Percentiles rank a stretch among this genome's conserved stretches.
Conservation (phyloP, 164 flowering plant genomes). For the Warburgia ugandensis region DNA sequence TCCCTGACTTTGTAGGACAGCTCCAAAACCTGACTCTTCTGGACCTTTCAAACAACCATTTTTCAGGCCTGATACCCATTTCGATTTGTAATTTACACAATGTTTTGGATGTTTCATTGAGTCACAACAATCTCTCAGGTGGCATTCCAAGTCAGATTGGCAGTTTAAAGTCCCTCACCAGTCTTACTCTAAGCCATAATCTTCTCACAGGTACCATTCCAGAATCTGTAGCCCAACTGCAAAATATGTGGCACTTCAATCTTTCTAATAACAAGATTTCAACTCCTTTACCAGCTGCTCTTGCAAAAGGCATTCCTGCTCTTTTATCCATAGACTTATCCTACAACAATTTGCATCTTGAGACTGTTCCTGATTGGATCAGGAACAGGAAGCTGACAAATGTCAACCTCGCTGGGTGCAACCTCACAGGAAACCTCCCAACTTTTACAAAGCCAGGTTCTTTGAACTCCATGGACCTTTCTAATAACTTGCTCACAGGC, state of each 20-base stretch:
- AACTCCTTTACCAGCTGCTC: slow-evolving; percentile 45
- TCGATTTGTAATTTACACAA: slow-evolving; percentile 39
- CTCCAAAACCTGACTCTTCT: slow-evolving; percentile 47
- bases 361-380: slow-evolving; percentile 73
- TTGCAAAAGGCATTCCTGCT: slow-evolving; percentile 52
- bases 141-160: slow-evolving; percentile 59
- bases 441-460: slow-evolving; percentile 45
- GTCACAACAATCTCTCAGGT: slow-evolving; percentile 60
- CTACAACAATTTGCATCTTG: slow-evolving; percentile 59
- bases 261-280: slow-evolving; percentile 64
- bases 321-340: slow-evolving; percentile 75
- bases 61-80: slow-evolving; percentile 60
- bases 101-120: slow-evolving; percentile 50
- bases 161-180: slow-evolving; percentile 46
- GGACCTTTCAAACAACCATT: slow-evolving; percentile 62
- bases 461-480: slow-evolving; percentile 64
- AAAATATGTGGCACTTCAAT: slow-evolving; percentile 68
- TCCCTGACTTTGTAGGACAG: slow-evolving; percentile 61
- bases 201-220: slow-evolving; percentile 65
- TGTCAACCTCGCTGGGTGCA: slow-evolving; percentile 76
- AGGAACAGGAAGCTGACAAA: slow-evolving; percentile 46
- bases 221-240: slow-evolving; percentile 44
- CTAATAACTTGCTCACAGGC: slow-evolving; percentile 49
- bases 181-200: slow-evolving; percentile 50
- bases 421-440: slow-evolving; percentile 62